Evolutionary conservation across 495 filamentous ascomycete genomes (phyloP), one percentile per base, ranked within the genome.

Genomic region (Aspergillus bertholletiae): DNA sequence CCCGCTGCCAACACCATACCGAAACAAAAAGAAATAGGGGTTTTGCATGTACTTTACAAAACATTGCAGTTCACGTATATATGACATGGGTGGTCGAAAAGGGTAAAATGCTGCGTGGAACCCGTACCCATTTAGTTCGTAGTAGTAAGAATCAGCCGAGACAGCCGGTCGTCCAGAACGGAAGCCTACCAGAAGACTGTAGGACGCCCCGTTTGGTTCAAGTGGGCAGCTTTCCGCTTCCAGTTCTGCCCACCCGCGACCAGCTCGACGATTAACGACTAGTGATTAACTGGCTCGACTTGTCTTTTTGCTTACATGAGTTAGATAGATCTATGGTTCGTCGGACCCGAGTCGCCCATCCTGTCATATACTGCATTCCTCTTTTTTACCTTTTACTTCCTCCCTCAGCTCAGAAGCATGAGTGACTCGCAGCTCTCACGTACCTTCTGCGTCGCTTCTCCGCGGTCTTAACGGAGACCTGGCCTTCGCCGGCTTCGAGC

Each of bases 401-500:
- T 28, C 45, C 13, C 12, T 20, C 13, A 5, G 18, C 20, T 30
- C 7, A 27, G 41, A 45, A 60, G 53, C 46, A 65, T 65, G 63
- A 60, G 39, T 53, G 57, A 40, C 55, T 43, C 53, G 48, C 54
- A 46, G 48, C 46, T 30, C 32, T 21, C 26, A 21, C 56, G 53
- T 35, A 39, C 39, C 22, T 30, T 3, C 23, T 43, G 51, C 56
- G 46, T 39, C 57, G 41, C 26, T 46, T 34, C 44, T 54, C 20
- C 52, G 49, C 54, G 53, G 55, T 58, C 52, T 48, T 63, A 63
- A 63, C 54, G 60, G 58, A 63, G 54, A 59, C 51, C 54, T 63
- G 54, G 57, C 54, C 57, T 55, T 51, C 55, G 37, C 51, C 34
- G 40, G 46, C 41, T 28, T 28, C 32, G 26, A 41, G 45, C 32